These are phyloP conservation scores for Leccinellum luteum DNA, from an alignment of 768 basidiomycete species.

Conservation along the genomic window DNA sequence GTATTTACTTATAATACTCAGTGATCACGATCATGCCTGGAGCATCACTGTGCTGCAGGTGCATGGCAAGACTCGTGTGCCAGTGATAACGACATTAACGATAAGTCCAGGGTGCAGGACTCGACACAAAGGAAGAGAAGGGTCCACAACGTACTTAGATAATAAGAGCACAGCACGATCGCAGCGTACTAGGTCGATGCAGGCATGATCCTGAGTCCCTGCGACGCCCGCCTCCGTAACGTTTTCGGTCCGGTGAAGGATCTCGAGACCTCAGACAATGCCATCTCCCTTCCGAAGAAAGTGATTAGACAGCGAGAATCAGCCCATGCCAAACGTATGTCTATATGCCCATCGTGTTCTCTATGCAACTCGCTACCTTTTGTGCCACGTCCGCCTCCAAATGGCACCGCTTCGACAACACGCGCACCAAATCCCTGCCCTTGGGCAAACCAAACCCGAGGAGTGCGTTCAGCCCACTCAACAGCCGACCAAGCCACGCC, in stretches of 20 bases:
- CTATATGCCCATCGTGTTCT: slow-evolving; percentile 8
- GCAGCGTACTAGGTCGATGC: no score
- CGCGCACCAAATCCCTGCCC: slow-evolving; percentile 16
- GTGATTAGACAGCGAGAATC: not conserved
- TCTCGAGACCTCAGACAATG: slow-evolving; percentile 26
- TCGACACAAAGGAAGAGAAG: no score
- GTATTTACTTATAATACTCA: no score
- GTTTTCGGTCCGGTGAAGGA: no score
- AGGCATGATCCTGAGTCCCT: no score
- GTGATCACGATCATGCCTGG: no score
- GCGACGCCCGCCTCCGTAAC: no score
- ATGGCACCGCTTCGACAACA: slow-evolving; percentile 26
- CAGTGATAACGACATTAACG: no score
- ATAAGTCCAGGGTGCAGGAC: no score
- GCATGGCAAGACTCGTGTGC: not conserved
- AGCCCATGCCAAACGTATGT: not conserved
- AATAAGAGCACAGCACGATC: no score
- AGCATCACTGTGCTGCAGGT: not conserved
- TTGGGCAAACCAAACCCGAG: slow-evolving; percentile 19
- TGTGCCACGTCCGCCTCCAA: slow-evolving; percentile 23
- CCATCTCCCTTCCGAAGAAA: no score
- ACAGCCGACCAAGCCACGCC: slow-evolving; percentile 18
- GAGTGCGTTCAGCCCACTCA: slow-evolving; percentile 19
- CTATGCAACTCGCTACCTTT: slow-evolving; percentile 24
- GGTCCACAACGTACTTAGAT: no score